A percentile compares a stretch with the other conserved stretches of the same genome.
phyloP scores from a whole-genome alignment of 257 asterid genomes.

The Jasminum sambac region DNA sequence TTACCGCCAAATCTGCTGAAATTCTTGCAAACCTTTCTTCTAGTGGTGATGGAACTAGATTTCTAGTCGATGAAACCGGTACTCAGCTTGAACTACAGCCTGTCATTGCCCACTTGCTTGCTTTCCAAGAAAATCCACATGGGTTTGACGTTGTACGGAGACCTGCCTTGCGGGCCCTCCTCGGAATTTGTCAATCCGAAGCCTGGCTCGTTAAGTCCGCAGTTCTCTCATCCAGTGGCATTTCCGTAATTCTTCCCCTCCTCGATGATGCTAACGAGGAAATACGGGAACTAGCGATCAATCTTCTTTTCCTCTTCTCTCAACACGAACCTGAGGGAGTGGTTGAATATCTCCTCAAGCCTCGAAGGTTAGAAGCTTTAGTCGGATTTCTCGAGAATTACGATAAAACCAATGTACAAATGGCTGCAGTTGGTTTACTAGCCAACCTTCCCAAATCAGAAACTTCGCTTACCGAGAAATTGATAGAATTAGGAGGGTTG shows the following conservation, averaged over 20 bases:
- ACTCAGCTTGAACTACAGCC: slow-evolving; percentile 39
- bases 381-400: slow-evolving; percentile 58
- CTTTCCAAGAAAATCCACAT: slow-evolving; percentile 49
- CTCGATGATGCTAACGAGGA: slow-evolving; percentile 60
- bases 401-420: slow-evolving; percentile 50
- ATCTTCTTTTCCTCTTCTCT: slow-evolving; percentile 55
- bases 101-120: slow-evolving; percentile 37
- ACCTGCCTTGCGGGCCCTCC: slow-evolving; percentile 52
- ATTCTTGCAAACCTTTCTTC: slow-evolving; percentile 51
- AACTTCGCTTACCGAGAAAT: slow-evolving; percentile 42
- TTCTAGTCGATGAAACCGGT: slow-evolving; percentile 43
- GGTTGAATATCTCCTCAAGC: slow-evolving; percentile 61
- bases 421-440: slow-evolving; percentile 65
- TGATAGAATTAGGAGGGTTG: slow-evolving; percentile 59
- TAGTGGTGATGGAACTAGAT: slow-evolving; percentile 51
- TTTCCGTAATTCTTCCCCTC: slow-evolving; percentile 50
- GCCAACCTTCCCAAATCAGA: slow-evolving; percentile 68
- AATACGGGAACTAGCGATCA: slow-evolving; percentile 55
- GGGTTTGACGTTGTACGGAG: slow-evolving; percentile 38
- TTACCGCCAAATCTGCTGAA: slow-evolving; percentile 47
- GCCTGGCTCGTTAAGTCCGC: slow-evolving; percentile 55
- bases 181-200: slow-evolving; percentile 56
- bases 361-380: slow-evolving; percentile 55
- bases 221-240: slow-evolving; percentile 53
- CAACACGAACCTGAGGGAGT: slow-evolving; percentile 67